phyloP scores from a whole-genome alignment of 164 flowering plant genomes.

The Macadamia tetraphylla region DNA sequence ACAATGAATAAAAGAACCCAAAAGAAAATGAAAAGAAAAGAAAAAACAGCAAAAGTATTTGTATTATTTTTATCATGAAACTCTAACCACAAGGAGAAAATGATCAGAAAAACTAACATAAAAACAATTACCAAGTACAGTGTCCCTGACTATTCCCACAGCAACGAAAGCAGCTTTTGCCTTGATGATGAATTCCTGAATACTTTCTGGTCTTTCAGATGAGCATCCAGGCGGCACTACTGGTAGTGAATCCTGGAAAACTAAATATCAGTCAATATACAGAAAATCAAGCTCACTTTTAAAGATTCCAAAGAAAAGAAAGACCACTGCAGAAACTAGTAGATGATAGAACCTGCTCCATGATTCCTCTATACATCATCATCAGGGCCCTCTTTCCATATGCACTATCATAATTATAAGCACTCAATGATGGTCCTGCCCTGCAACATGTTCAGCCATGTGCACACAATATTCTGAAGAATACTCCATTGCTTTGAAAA shows the following conservation, averaged over 20 bases:
- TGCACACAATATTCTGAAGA: conserved; percentile 8
- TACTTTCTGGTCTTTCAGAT: conserved; percentile 67
- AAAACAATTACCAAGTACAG: conserved; percentile 47
- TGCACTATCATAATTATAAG: conserved; percentile 89
- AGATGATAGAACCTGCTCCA: conserved; percentile 68
- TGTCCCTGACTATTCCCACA: conserved; percentile 90
- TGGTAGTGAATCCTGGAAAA: conserved; percentile 71
- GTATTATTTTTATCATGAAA: no score
- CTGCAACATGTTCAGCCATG: conserved; percentile 39
- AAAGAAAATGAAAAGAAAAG: no score
- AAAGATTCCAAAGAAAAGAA: neutral
- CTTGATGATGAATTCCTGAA: conserved; percentile 57
- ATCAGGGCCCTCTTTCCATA: conserved; percentile 81
- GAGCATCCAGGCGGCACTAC: conserved; percentile 91
- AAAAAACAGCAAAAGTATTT: no score
- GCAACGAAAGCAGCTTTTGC: conserved; percentile 92
- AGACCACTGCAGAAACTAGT: neutral
- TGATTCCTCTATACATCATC: conserved; percentile 81
- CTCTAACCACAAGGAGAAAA: no score
- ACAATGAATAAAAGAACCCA: no score
- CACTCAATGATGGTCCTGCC: conserved; percentile 93
- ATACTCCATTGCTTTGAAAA: neutral
- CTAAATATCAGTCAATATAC: conserved; percentile 13
- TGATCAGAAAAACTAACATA: no score
- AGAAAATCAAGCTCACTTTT: conserved; percentile 1